Conservation (phyloP, 2,329 filamentous ascomycete species). For the Capronia americana region DNA sequence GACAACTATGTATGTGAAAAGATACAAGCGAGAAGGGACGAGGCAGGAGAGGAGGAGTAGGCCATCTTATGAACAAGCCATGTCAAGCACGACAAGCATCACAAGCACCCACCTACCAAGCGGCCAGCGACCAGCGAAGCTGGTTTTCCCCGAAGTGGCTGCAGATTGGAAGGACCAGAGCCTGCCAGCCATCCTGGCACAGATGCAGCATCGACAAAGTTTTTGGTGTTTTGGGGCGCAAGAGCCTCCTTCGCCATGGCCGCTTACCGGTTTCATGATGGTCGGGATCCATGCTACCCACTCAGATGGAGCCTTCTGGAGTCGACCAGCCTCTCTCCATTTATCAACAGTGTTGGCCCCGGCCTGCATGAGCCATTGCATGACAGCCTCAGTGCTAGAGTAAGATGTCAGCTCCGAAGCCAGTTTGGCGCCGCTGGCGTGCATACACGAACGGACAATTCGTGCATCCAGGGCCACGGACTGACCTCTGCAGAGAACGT, state of each 20-base stretch:
- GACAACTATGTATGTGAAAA: constrained; percentile 13
- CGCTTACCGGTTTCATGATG: constrained; percentile 29
- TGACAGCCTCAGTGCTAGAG: constrained; percentile 20
- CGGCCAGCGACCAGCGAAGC: neutral
- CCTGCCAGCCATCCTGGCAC: constrained; percentile 33
- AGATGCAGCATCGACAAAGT: constrained; percentile 19
- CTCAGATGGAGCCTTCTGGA: constrained; percentile 16
- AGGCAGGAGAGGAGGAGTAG: constrained; percentile 15
- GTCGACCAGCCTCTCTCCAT: constrained; percentile 17
- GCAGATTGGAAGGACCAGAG: constrained; percentile 26
- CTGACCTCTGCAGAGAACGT: neutral
- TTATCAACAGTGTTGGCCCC: constrained; percentile 17
- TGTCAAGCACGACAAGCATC: constrained; percentile 22
- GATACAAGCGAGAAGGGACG: constrained; percentile 6
- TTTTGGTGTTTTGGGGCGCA: constrained; percentile 26
- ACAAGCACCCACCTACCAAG: constrained; percentile 8
- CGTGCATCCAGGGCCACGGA: neutral
- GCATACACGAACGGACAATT: constrained; percentile 19
- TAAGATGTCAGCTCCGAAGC: constrained; percentile 20
- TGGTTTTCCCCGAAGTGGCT: constrained; percentile 23
- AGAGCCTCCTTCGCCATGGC: constrained; percentile 31
- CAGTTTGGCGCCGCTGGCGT: neutral
- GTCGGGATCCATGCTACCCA: constrained; percentile 24
- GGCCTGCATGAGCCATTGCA: constrained; percentile 13
- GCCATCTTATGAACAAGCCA: constrained; percentile 20